A percentile compares a stretch with the other conserved stretches of the same genome.
Evolutionary conservation across 2,329 filamentous ascomycete genomes (phyloP).

Genomic region (Aspergillus neoniger): DNA sequence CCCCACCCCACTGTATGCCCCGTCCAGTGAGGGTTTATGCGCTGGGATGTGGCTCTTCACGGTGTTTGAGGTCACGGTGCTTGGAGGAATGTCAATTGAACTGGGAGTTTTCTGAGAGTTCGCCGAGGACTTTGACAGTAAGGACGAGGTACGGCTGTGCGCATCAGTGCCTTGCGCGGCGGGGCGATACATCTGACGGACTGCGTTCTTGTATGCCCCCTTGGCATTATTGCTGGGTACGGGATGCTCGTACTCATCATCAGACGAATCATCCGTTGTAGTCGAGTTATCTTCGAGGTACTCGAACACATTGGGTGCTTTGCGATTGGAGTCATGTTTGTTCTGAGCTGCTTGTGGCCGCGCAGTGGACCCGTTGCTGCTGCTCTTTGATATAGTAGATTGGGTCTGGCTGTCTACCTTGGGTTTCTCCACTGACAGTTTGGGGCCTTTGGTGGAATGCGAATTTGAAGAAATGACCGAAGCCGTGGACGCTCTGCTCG

Average conservation of each 20-base stretch:
- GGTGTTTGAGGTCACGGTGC: slow-evolving; percentile 30
- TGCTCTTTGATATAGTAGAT: slow-evolving; percentile 15
- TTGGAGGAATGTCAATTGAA: slow-evolving; percentile 29
- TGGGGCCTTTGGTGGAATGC: slow-evolving; percentile 25
- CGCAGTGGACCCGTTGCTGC: slow-evolving; percentile 16
- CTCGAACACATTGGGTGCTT: slow-evolving; percentile 42
- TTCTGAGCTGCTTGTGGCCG: slow-evolving; percentile 21
- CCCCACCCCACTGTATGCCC: slow-evolving; percentile 18
- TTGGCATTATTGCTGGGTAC: slow-evolving; percentile 10
- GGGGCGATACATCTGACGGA: slow-evolving; percentile 10
- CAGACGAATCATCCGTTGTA: slow-evolving; percentile 24
- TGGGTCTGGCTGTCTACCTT: slow-evolving; percentile 18
- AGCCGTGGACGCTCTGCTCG: slow-evolving; percentile 29
- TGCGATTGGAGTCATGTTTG: slow-evolving; percentile 23
- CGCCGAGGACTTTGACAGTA: slow-evolving; percentile 29
- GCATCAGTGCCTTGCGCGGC: slow-evolving; percentile 18
- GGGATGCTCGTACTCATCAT: slow-evolving; percentile 19
- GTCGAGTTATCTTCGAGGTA: slow-evolving; percentile 36
- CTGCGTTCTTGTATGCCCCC: slow-evolving; percentile 7
- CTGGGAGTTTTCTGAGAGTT: slow-evolving; percentile 33
- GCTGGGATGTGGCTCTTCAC: slow-evolving; percentile 25
- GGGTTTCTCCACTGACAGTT: slow-evolving; percentile 20
- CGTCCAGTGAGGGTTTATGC: slow-evolving; percentile 26
- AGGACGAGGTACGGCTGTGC: slow-evolving; percentile 36
- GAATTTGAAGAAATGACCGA: slow-evolving; percentile 25